Evolutionary conservation across 352 stramenopile species (phyloP), one percentile per base, ranked within the genome.

Genomic region (Phytophthora hybrid): DNA sequence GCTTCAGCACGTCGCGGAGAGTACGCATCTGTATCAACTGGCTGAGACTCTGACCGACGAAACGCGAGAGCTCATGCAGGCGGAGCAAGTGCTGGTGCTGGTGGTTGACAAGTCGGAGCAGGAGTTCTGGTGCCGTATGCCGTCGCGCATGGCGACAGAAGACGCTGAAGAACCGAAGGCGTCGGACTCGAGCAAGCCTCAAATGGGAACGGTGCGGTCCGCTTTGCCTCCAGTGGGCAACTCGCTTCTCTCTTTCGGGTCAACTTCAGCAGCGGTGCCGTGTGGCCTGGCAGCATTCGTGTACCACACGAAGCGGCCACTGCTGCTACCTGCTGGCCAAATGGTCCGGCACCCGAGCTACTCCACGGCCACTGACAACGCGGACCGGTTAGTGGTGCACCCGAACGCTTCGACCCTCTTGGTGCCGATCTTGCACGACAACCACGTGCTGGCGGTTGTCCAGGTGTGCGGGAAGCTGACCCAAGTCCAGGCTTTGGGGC

Each of bases 81-180:
- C 88, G 7, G 88, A 94, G 60, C 85, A 93, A 49, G 78, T 81
- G 13, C 76, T 93, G 19, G 76, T 94, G 58, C 86, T 93, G 21
- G 78, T 94, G 5, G 79, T 89, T 31, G 86, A 94, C 65, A 87
- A 87, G 18, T 77, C 85, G 4, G 82, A 93, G 64, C 82, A 93
- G 18, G 88, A 94, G 47, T 93, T 94, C 26, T 94, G 88, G 88
- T 93, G 88, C 31, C 85, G 88, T 18, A 64, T 91, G 16, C 77
- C 78, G 6, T 75, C 21, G n/a, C 70, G 64, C 21, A 37, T 49
- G 26, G 21, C 53, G 16, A 11, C 19, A 19, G 49, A 74, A 51
- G 49, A 69, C 3, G 5, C 4, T 21, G 69, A 21, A 14, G 63
- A 41, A 59, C 63, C 23, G 39, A 85, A 65, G 74, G 55, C 55